Evolutionary conservation across 352 stramenopile genomes (phyloP).

Genomic region (Globisporangium camurandrum): DNA sequence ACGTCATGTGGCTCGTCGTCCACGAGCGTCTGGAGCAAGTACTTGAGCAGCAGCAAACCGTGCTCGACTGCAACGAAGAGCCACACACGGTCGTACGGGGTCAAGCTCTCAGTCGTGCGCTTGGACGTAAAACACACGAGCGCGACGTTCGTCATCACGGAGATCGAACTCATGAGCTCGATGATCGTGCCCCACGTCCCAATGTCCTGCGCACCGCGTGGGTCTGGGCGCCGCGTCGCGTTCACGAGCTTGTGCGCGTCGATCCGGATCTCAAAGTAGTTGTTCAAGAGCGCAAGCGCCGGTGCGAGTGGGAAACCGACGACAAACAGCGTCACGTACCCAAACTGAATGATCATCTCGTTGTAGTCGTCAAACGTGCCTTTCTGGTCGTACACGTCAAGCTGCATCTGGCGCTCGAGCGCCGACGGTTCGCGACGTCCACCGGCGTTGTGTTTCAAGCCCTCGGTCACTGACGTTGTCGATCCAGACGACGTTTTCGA

Average conservation of each 20-base stretch:
- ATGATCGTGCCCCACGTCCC: conserved; percentile 91
- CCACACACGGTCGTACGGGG: conserved; percentile 39
- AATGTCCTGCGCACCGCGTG: conserved; percentile 81
- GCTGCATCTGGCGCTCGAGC: conserved; percentile 50
- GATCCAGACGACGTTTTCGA: conserved; percentile 6
- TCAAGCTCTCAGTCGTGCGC: conserved; percentile 36
- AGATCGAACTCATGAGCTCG: conserved; percentile 80
- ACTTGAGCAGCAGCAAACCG: conserved; percentile 59
- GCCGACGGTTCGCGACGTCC: conserved; percentile 31
- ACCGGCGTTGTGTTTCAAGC: conserved; percentile 26
- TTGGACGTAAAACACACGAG: conserved; percentile 89
- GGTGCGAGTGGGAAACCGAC: conserved; percentile 89
- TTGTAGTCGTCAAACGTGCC: conserved; percentile 84
- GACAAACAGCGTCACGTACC: conserved; percentile 93
- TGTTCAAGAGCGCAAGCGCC: conserved; percentile 85
- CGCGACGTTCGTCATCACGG: conserved; percentile 91
- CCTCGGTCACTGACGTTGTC: too few species aligned
- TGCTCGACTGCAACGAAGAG: conserved; percentile 66
- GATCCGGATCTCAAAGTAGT: conserved; percentile 90
- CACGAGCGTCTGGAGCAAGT: conserved; percentile 54
- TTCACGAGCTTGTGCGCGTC: conserved; percentile 83
- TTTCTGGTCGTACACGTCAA: conserved; percentile 65
- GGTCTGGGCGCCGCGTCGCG: conserved; percentile 60
- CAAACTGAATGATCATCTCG: conserved; percentile 86
- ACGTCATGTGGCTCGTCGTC: conserved; percentile 67